Evolutionary conservation across 2,329 filamentous ascomycete species (phyloP).

Genomic region (Podosphaera fusca): DNA sequence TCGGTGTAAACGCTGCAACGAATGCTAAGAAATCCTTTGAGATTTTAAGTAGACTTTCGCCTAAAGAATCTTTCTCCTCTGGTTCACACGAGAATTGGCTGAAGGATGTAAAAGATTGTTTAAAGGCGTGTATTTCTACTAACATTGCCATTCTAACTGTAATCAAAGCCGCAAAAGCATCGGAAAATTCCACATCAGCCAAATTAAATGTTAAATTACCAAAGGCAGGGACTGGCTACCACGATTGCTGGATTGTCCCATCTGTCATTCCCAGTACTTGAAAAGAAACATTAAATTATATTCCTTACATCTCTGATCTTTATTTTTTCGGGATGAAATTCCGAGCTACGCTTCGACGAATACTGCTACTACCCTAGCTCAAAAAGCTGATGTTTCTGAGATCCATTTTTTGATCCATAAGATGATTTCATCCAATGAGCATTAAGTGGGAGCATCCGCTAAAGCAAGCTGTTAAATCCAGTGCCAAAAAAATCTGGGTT

Average conservation of each 20-base stretch:
- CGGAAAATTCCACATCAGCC: constrained; percentile 9
- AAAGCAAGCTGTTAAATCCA: too few relatives aligned
- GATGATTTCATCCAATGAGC: too few relatives aligned
- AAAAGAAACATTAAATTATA: not conserved
- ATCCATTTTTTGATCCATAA: too few relatives aligned
- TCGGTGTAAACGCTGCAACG: constrained; percentile 15
- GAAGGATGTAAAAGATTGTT: constrained; percentile 30
- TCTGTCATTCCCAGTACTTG: not conserved
- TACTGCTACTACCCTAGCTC: too few relatives aligned
- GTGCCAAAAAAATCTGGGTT: too few relatives aligned
- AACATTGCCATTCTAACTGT: constrained; percentile 38
- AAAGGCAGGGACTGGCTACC: constrained; percentile 28
- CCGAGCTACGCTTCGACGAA: too few relatives aligned
- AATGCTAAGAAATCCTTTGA: constrained; percentile 30
- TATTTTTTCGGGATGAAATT: too few relatives aligned
- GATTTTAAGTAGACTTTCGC: constrained; percentile 26
- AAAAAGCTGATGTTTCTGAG: too few relatives aligned
- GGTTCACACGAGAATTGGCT: constrained; percentile 39
- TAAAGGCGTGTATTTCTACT: constrained; percentile 48
- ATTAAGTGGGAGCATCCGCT: too few relatives aligned
- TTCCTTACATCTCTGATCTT: too few relatives aligned
- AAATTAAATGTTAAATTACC: constrained; percentile 29
- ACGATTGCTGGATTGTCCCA: constrained; percentile 43
- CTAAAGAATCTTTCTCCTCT: constrained; percentile 29
- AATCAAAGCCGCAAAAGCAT: constrained; percentile 28